These are phyloP conservation scores for Fusarium poae DNA, from an alignment of 2,329 filamentous ascomycete genomes.

Conservation along the genomic window DNA sequence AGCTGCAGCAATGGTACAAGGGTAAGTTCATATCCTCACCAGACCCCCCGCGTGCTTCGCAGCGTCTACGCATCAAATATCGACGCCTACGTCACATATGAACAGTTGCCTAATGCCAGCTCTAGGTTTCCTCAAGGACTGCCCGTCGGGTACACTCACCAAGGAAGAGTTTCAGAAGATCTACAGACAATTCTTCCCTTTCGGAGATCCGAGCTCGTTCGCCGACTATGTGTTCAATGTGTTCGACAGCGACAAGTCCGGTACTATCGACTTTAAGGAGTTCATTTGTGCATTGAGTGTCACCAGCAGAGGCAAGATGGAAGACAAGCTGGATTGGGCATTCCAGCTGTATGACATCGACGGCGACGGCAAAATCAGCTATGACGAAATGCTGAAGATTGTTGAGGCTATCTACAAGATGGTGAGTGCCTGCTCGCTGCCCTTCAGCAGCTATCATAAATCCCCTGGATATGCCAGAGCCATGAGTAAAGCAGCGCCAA, in stretches of 20 bases:
- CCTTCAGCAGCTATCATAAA: background rate
- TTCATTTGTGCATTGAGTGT: slow-evolving; percentile 99
- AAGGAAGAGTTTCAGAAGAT: slow-evolving; percentile 99
- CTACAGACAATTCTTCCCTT: slow-evolving; percentile 99
- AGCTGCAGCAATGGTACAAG: slow-evolving; percentile 99
- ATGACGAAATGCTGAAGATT: slow-evolving; percentile 98
- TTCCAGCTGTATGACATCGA: slow-evolving; percentile 99
- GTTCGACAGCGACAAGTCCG: slow-evolving; percentile 97
- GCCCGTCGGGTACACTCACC: slow-evolving; percentile 93
- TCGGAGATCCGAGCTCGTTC: slow-evolving; percentile 96
- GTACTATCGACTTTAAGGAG: slow-evolving; percentile 99
- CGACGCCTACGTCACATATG: slow-evolving; percentile 1
- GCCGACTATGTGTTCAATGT: slow-evolving; percentile 99
- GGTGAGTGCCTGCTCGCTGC: slow-evolving; percentile 66
- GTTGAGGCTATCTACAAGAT: slow-evolving; percentile 99
- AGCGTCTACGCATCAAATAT: background rate
- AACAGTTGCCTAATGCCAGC: slow-evolving; percentile 29
- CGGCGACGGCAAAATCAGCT: slow-evolving; percentile 98
- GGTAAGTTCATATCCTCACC: slow-evolving; percentile 67
- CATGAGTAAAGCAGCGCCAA: background rate
- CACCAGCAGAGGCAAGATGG: slow-evolving; percentile 97
- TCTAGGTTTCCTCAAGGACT: slow-evolving; percentile 96
- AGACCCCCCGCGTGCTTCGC: slow-evolving; percentile 6
- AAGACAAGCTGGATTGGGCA: slow-evolving; percentile 99
- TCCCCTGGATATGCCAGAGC: background rate